Base-by-base conservation (phyloP, 2,329 filamentous ascomycete species). In the Curvularia lunata region DNA sequence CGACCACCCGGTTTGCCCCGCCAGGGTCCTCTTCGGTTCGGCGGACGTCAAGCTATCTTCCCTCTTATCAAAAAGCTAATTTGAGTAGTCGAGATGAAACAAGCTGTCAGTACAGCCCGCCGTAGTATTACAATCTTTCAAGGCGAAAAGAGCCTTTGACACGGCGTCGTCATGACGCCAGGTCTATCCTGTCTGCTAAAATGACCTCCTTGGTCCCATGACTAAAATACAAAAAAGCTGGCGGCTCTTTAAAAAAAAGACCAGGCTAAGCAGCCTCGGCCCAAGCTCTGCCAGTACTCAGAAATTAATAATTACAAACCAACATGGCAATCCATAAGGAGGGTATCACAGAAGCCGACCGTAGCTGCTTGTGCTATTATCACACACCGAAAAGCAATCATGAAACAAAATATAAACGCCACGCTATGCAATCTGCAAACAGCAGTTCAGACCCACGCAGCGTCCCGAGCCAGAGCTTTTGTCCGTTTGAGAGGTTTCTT, bases 361-460 rank as follows among this genome's bases (percentile, higher is more conserved):
- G 52, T 52, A 55, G 54, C 62, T 65, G 62, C 63, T 48, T 56
- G 58, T 70, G 64, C 65, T 65, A 71, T 71, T 62, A 70, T 72
- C 63, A 70, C 64, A 68, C 43, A 53, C 54, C 61, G 37, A 52
- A 64, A 65, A 59, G 32, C 51, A 55, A 54, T 48, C 49, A 52
- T 32, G 43, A 55, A 64, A 64, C 48, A 45, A 58, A 52, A 53
- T 54, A 32, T 54, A 55, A 73, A 74, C 70, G 64, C 71, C 70
- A 55, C 62, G 65, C 67, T 68, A 64, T 68, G 56, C 55, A 63
- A 49, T 61, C 55, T 59, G 47, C 40, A 59, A 49, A 25, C 37
- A 52, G 40, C 42, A 53, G 41, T 37, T 28, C 42, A 28, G 54
- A 46, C 48, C 57, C 48, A 23, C 51, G 25, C n/a, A 48, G 27